Conservation (phyloP, 176 grass and related monocot species). For the Cymbopogon citratus region DNA sequence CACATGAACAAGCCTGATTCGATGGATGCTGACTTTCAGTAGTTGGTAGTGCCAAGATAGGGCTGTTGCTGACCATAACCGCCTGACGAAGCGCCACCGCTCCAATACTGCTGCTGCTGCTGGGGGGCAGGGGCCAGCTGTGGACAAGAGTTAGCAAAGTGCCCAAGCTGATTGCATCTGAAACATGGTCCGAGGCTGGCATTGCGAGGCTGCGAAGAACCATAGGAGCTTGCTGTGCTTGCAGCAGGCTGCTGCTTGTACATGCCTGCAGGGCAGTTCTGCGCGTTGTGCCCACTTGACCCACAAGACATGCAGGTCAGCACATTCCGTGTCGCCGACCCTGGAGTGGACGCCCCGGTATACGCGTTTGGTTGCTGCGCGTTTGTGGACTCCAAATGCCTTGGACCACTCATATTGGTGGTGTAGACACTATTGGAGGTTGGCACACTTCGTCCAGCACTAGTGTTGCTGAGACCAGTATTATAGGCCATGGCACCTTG, state of each 20-base stretch:
- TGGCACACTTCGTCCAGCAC: slow-evolving; percentile 4
- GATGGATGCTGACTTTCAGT: slow-evolving; percentile 26
- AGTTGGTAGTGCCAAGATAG: slow-evolving; percentile 27
- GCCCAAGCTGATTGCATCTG: too few relatives aligned
- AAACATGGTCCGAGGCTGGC: too few relatives aligned
- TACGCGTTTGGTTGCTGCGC: slow-evolving; percentile 29
- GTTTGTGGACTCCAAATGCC: slow-evolving; percentile 1
- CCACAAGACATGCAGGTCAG: slow-evolving; percentile 44
- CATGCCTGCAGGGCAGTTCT: slow-evolving; percentile 43
- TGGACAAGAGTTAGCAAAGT: slow-evolving; percentile 30
- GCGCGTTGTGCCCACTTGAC: slow-evolving; percentile 40
- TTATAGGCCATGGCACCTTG: slow-evolving; percentile 7
- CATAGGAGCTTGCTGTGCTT: slow-evolving; percentile 12
- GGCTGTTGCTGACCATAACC: slow-evolving; percentile 35
- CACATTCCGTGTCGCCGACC: background rate
- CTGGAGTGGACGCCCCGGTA: background rate
- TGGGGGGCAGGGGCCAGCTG: background rate
- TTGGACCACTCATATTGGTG: too few relatives aligned
- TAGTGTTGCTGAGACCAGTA: slow-evolving; percentile 9
- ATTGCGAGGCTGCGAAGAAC: slow-evolving; percentile 5
- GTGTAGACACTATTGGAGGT: slow-evolving; percentile 25
- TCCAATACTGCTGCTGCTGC: slow-evolving; percentile 28
- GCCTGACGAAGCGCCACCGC: slow-evolving; percentile 10
- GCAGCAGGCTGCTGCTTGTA: slow-evolving; percentile 39
- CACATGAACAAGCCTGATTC: too few relatives aligned